A percentile compares a stretch with the other conserved stretches of the same genome.
Evolutionary conservation across 805 yeast genomes (phyloP).

Genomic region (Barnettozyma pratensis): DNA sequence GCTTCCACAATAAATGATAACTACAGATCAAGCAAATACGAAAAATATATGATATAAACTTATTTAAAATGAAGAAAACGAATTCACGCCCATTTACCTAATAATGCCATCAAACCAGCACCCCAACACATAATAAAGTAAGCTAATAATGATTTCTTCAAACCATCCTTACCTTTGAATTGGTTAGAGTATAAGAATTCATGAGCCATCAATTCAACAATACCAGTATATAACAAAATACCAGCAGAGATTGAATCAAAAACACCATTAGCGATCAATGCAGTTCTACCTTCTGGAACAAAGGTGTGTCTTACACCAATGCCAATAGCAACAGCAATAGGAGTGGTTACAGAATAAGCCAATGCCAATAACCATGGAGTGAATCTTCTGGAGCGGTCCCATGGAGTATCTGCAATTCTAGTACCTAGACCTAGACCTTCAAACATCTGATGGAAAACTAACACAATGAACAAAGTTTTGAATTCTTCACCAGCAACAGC

Average conservation of each 20-base stretch:
- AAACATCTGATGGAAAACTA: conserved; percentile 72
- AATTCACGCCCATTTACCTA: conserved; percentile 66
- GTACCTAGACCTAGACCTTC: conserved; percentile 87
- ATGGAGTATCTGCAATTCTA: conserved; percentile 52
- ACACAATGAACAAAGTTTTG: conserved; percentile 61
- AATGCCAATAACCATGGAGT: conserved; percentile 57
- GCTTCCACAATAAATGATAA: too few relatives aligned
- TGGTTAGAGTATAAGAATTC: conserved; percentile 62
- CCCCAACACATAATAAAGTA: conserved; percentile 52
- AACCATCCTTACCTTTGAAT: conserved; percentile 55
- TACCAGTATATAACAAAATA: conserved; percentile 68
- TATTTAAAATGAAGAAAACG: neutral
- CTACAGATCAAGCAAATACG: neutral
- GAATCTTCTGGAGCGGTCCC: conserved; percentile 30
- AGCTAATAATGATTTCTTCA: conserved; percentile 46
- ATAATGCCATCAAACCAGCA: conserved; percentile 72
- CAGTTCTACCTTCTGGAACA: conserved; percentile 50
- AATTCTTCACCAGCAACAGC: conserved; percentile 79
- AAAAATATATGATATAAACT: neutral
- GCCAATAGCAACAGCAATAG: conserved; percentile 75
- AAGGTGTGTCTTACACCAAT: conserved; percentile 64
- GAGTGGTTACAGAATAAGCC: conserved; percentile 55
- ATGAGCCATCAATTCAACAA: conserved; percentile 76
- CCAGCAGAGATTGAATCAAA: conserved; percentile 79
- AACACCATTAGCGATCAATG: conserved; percentile 63